These are phyloP conservation scores for Aspergillus ruber DNA, from an alignment of 2,329 filamentous ascomycete species.

Conservation along the genomic window DNA sequence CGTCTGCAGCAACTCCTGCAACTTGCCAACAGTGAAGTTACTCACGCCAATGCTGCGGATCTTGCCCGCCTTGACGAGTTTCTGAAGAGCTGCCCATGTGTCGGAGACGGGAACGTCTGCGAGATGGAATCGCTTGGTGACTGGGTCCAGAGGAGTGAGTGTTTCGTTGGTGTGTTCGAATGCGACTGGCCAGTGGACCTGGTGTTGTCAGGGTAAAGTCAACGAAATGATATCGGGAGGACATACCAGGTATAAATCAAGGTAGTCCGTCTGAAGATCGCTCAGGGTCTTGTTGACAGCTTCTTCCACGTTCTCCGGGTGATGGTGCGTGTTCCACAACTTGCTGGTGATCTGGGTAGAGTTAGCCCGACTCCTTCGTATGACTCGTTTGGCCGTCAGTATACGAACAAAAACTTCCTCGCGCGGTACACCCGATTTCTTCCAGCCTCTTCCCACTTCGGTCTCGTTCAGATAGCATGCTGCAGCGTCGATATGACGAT, in stretches of 20 bases:
- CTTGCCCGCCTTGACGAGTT: slow-evolving; percentile 27
- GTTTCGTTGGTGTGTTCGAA: slow-evolving; percentile 24
- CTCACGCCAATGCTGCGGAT: slow-evolving; percentile 29
- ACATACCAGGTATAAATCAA: slow-evolving; percentile 46
- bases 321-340: slow-evolving; percentile 53
- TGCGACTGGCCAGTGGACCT: slow-evolving; percentile 32
- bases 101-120: slow-evolving; percentile 21
- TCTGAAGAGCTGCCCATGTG: slow-evolving; percentile 34
- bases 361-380: background rate
- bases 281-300: slow-evolving; percentile 45
- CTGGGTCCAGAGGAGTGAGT: slow-evolving; percentile 19
- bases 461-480: slow-evolving; percentile 31
- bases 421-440: slow-evolving; percentile 25
- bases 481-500: slow-evolving; percentile 42
- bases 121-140: slow-evolving; percentile 20
- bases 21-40: slow-evolving; percentile 36
- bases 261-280: slow-evolving; percentile 48
- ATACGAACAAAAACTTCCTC: slow-evolving; percentile 26
- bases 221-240: slow-evolving; percentile 21
- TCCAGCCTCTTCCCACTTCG: slow-evolving; percentile 27
- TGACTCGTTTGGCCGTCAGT: background rate
- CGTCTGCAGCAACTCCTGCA: slow-evolving; percentile 21
- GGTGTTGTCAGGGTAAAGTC: background rate
- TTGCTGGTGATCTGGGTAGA: slow-evolving; percentile 47
- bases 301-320: slow-evolving; percentile 44